phyloP scores from a whole-genome alignment of 805 yeast genomes.

The Metschnikowia hibisci region DNA sequence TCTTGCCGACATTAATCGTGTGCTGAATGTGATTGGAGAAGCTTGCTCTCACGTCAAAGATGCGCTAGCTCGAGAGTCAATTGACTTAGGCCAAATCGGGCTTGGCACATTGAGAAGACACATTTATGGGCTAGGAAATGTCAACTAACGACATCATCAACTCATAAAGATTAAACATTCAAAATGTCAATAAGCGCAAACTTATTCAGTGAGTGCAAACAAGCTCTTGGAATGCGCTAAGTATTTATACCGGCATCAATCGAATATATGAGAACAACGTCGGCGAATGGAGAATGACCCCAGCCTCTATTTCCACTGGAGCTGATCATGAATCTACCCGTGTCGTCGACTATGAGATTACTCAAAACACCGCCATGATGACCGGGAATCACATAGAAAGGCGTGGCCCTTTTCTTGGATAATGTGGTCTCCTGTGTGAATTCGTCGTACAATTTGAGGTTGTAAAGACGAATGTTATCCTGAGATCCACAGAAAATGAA shows the following conservation, averaged over 20 bases:
- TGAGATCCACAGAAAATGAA: slow-evolving; percentile 83
- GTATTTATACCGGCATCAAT: slow-evolving; percentile 46
- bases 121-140: slow-evolving; percentile 22
- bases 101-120: slow-evolving; percentile 31
- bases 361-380: slow-evolving; percentile 92
- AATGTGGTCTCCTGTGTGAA: slow-evolving; percentile 24
- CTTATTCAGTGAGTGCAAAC: no score
- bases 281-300: slow-evolving; percentile 76
- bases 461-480: slow-evolving; percentile 87
- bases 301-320: slow-evolving; percentile 96
- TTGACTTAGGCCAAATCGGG: slow-evolving; percentile 29
- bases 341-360: slow-evolving; percentile 74
- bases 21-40: not conserved
- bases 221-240: not conserved
- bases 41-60: slow-evolving; percentile 1
- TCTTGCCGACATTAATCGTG: not conserved
- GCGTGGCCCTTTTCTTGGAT: slow-evolving; percentile 48
- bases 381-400: slow-evolving; percentile 90
- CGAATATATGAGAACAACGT: slow-evolving; percentile 77
- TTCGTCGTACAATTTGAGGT: slow-evolving; percentile 47
- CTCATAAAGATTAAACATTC: no score
- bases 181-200: no score
- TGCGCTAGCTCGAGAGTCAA: not conserved
- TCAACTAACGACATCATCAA: not conserved
- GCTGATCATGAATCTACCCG: slow-evolving; percentile 82